A percentile compares a stretch with the other conserved stretches of the same genome.
Conservation (phyloP, 306 rosid species). For the Malus asiatica region DNA sequence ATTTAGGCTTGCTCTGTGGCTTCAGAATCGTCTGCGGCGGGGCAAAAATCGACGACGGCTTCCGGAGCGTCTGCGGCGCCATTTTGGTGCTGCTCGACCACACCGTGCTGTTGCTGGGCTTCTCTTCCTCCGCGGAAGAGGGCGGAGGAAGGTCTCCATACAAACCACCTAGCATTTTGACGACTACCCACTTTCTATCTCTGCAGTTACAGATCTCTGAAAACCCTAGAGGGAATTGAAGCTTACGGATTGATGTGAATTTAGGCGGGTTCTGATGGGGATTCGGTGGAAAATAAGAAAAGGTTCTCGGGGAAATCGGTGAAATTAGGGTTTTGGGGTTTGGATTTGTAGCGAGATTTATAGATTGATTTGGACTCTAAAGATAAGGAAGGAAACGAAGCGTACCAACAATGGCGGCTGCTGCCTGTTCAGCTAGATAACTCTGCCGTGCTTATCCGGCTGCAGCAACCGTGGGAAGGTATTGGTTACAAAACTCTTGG, state of each 20-base stretch:
- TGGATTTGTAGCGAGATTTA: not conserved
- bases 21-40: slow-evolving; percentile 68
- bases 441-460: not conserved
- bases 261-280: not conserved
- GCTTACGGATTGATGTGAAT: not conserved
- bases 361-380: not conserved
- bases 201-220: not conserved
- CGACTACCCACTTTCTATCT: not conserved
- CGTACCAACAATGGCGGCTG: not conserved
- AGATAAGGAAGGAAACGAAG: not conserved
- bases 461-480: not conserved
- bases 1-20: slow-evolving; percentile 53
- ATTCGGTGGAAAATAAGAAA: not conserved
- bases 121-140: slow-evolving; percentile 86
- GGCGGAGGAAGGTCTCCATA: slow-evolving; percentile 99
- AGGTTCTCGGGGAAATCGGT: not conserved
- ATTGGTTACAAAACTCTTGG: not conserved
- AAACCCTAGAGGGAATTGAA: slow-evolving; percentile 8
- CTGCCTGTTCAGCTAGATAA: not conserved
- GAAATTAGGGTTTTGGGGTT: not conserved
- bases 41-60: slow-evolving; percentile 56
- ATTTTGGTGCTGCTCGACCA: slow-evolving; percentile 91
- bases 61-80: slow-evolving; percentile 96
- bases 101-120: slow-evolving; percentile 63
- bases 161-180: slow-evolving; percentile 75